Conservation (phyloP, 352 stramenopile genomes). For the Thalassiosira livingstoniorum region DNA sequence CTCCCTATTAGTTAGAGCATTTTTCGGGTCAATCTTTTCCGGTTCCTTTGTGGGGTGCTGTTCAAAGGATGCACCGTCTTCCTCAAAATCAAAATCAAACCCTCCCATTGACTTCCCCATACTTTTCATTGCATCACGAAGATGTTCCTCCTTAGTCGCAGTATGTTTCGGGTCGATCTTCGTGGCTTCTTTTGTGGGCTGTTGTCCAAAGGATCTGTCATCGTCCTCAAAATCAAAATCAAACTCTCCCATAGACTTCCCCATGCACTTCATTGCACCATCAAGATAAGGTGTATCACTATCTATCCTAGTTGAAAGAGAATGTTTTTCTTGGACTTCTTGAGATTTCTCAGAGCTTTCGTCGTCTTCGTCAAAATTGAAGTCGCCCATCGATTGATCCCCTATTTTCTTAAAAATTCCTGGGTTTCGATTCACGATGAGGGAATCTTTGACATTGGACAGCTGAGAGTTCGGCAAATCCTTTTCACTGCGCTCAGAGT, state of each 20-base stretch:
- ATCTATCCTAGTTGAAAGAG: not conserved
- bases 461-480: not conserved
- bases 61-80: no score
- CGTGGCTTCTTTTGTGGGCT: not conserved
- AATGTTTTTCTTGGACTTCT: not conserved
- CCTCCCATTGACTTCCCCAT: not conserved
- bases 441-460: no score
- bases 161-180: not conserved
- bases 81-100: not conserved
- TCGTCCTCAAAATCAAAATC: not conserved
- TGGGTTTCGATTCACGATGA: no score
- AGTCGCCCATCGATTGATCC: no score
- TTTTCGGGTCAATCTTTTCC: not conserved
- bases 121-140: not conserved
- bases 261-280: not conserved
- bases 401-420: no score
- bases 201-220: not conserved
- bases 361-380: not conserved
- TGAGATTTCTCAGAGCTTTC: not conserved
- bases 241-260: not conserved
- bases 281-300: not conserved
- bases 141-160: not conserved
- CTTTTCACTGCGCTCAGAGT: not conserved
- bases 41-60: no score
- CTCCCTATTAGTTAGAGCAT: not conserved